Evolutionary conservation across 2,329 filamentous ascomycete species (phyloP), one percentile per base, ranked within the genome.

Genomic region (Colletotrichum aenigma): DNA sequence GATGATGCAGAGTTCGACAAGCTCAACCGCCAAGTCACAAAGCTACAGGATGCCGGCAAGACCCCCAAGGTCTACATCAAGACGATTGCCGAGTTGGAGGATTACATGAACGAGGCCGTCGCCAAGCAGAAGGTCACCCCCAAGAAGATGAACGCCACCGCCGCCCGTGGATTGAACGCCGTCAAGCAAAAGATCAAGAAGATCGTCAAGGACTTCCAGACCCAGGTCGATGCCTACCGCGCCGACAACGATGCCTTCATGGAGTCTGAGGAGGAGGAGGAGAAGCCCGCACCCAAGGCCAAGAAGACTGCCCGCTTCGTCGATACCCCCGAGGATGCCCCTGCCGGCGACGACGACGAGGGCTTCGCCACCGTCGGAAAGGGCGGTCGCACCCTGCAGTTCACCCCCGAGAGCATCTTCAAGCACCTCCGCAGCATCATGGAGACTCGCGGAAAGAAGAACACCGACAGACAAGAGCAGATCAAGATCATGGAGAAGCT

Each of bases 81-180:
- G 88, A 93, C 94, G 79, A 92, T 98, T 79, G 94, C 95, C 81
- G 96, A 99, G 83, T 90, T 99, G 78, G 97, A 99, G 88, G 96
- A 98, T 81, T 92, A 94, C 83, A 94, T 98, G 90, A 96, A 96
- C 84, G 97, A 99, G 89, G 93, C 96, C 28, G 91, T 98, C 79
- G 93, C 96, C 81, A 98, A 98, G 91, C 95, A 98, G 84, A 99
- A 99, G 90, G 94, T 97, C 80, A 94, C 95, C 4, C 93, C 94
- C 78, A 98, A 98, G 96, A 98, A 98, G 91, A 98, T 98, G 96
- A 99, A 98, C 88, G 96, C 96, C 77, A 97, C 94, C 83, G 97
- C 96, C 84, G 94, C 96, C 79, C 95, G 96, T 87, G 96, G 96
- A 82, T 91, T 99, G 82, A 99, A 98, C 85, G 95, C 96, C 77